phyloP scores from a whole-genome alignment of 352 stramenopile genomes.

The Elongisporangium anandrum region DNA sequence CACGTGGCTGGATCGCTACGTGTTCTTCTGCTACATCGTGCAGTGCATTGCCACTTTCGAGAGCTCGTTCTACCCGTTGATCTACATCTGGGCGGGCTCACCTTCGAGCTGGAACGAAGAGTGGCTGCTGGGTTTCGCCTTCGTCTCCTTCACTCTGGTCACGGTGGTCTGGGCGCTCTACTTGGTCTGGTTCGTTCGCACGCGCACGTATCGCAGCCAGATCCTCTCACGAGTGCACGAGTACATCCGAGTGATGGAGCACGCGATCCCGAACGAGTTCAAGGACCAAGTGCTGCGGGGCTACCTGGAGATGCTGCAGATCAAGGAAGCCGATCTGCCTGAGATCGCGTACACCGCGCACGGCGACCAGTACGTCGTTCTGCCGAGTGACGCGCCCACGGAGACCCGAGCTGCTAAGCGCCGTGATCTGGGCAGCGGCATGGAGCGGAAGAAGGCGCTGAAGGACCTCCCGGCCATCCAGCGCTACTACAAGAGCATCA shows the following conservation, averaged over 20 bases:
- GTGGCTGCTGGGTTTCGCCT: conserved; percentile 7
- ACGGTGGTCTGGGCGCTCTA: conserved; percentile 13
- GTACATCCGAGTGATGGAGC: conserved; percentile 14
- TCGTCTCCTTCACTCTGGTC: conserved; percentile 11
- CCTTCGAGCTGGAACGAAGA: conserved; percentile 3
- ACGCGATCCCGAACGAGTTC: conserved; percentile 9
- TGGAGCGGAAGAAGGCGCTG: conserved; percentile 14
- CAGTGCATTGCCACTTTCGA: conserved; percentile 20
- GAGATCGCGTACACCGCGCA: conserved; percentile 8
- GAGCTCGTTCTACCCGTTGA: conserved; percentile 21
- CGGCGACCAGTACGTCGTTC: conserved; percentile 14
- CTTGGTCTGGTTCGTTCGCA: conserved; percentile 7
- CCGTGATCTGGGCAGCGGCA: conserved; percentile 7
- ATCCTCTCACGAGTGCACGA: conserved; percentile 14
- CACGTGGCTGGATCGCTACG: conserved; percentile 33
- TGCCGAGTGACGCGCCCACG: conserved; percentile 13
- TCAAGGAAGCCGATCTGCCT: conserved; percentile 5
- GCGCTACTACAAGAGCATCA: conserved; percentile 8
- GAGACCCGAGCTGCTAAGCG: background rate
- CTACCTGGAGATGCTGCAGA: conserved; percentile 6
- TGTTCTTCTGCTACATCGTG: conserved; percentile 32
- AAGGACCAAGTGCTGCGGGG: conserved; percentile 10
- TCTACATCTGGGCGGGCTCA: background rate
- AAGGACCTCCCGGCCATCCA: conserved; percentile 11
- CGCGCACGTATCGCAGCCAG: background rate